Conservation (phyloP, 805 yeast species). For the Millerago galiae region DNA sequence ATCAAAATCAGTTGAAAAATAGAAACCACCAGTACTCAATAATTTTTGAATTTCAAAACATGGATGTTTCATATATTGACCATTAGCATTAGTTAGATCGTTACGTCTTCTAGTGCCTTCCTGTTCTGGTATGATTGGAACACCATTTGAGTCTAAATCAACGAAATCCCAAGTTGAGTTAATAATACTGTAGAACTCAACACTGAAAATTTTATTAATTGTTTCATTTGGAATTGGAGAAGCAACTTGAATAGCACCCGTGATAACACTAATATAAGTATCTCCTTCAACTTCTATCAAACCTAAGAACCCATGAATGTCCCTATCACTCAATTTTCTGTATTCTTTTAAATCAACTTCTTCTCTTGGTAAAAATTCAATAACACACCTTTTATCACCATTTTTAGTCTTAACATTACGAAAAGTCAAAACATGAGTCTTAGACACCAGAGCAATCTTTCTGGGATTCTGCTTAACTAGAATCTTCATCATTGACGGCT, state of each 20-base stretch:
- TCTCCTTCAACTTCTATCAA: conserved; percentile 63
- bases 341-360: conserved; percentile 33
- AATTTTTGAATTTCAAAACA: conserved; percentile 75
- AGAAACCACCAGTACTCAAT: conserved; percentile 82
- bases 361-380: conserved; percentile 39
- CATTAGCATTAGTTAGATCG: conserved; percentile 7
- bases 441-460: conserved; percentile 37
- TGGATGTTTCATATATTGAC: conserved; percentile 41
- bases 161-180: conserved; percentile 74
- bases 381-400: conserved; percentile 34
- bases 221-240: conserved; percentile 74
- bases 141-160: conserved; percentile 63
- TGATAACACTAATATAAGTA: conserved; percentile 71
- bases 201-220: conserved; percentile 73
- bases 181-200: conserved; percentile 78
- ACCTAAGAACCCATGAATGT: conserved; percentile 70
- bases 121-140: conserved; percentile 43
- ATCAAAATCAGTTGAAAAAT: conserved; percentile 88
- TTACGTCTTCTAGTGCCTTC: conserved; percentile 15
- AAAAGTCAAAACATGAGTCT: conserved; percentile 39
- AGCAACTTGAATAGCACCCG: conserved; percentile 74
- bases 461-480: conserved; percentile 30
- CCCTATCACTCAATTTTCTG: conserved; percentile 36
- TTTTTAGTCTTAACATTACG: conserved; percentile 31
- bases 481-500: conserved; percentile 27